These are phyloP conservation scores for Syzygium aqueum DNA, from an alignment of 345 rosid genomes.

Conservation along the genomic window DNA sequence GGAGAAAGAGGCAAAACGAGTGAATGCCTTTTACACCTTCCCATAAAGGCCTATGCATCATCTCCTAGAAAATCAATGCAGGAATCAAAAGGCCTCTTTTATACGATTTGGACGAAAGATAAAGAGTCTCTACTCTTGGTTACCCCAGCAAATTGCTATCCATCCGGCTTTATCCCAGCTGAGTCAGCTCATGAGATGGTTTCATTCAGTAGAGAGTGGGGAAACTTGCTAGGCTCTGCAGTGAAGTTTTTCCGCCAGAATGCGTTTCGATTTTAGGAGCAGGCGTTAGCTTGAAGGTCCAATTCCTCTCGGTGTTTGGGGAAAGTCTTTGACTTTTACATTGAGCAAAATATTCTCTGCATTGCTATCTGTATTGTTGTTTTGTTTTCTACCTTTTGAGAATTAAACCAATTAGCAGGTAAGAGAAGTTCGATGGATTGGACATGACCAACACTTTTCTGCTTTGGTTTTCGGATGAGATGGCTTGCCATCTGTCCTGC, in stretches of 20 bases:
- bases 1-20: neutral
- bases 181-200: neutral
- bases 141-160: neutral
- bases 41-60: conserved; percentile 2
- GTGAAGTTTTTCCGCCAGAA: neutral
- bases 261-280: neutral
- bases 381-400: neutral
- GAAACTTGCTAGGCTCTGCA: neutral
- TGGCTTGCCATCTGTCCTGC: neutral
- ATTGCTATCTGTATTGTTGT: neutral
- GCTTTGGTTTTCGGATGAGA: neutral
- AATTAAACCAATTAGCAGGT: neutral
- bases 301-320: neutral
- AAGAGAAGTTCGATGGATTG: neutral
- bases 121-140: neutral
- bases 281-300: neutral
- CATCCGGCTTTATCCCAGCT: neutral
- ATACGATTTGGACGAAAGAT: neutral
- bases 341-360: neutral
- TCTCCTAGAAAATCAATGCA: neutral
- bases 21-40: conserved; percentile 11
- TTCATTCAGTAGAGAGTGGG: neutral
- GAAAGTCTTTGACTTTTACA: neutral
- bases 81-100: neutral
- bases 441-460: neutral